Evolutionary conservation across 176 grass and related monocot species (phyloP), one percentile per base, ranked within the genome.

Genomic region (Ananas comosus): DNA sequence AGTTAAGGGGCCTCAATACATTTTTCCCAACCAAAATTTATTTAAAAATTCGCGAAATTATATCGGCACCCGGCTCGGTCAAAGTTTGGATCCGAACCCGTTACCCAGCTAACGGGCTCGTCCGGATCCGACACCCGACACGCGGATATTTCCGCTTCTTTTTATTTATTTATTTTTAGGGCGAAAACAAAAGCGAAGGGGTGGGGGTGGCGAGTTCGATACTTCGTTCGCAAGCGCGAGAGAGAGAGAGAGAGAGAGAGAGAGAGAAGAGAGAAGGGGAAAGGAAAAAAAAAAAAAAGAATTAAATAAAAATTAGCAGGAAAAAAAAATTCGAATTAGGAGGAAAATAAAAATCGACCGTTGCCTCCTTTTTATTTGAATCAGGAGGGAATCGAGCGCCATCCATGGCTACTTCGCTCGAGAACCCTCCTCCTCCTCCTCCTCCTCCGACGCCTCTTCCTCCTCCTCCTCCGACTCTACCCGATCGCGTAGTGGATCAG

Each of bases 331-430:
- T 71, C 42, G 53, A 71, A n/a, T n/a, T 42, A 42, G 33, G 33
- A 42, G 33, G 29, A 42, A 42, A 42, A 42, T 7, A 54, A 70
- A 51, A 68, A 70, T 71, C 42, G 53, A 71, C 66, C 76, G 67
- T 79, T 79, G 54, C 53, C 64, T 68, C 49, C 48, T 29, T 22
- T 51, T 77, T 64, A 51, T 79, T 79, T 79, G 76, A 79, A 79
- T 71, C 63, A 47, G 66, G 53, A 71, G 33, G 67, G 76, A 79
- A 61, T 69, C 28, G 17, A 64, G 54, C 49, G 23, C 24, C 66
- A 61, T 53, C 51, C 65, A 84, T 84, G 86, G 81, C 86, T 57
- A 73, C 86, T 13, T 84, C 86, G 33, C 14, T 88, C 64, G 79
- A 81, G 64, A 68, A 56, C 49, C 49, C 69, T 1, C 21, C 82